These are phyloP conservation scores for Oemleria cerasiformis DNA, from an alignment of 306 rosid genomes.

Conservation along the genomic window DNA sequence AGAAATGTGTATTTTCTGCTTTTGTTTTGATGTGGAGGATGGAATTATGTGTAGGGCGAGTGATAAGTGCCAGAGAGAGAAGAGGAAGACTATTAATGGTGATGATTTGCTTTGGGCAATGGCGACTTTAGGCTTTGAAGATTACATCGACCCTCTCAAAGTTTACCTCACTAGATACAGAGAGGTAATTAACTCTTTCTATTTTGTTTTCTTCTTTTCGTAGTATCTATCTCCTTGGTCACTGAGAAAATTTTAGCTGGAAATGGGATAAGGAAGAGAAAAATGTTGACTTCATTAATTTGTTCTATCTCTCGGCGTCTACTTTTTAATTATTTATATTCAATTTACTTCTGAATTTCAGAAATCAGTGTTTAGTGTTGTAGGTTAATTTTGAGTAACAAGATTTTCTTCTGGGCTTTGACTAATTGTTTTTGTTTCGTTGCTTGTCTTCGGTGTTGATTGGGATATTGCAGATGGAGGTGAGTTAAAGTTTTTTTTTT, in stretches of 20 bases:
- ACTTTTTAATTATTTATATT: not conserved
- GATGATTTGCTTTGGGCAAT: slow-evolving; percentile 99
- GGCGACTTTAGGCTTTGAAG: slow-evolving; percentile 93
- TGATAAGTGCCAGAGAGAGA: slow-evolving; percentile 97
- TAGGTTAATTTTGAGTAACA: not conserved
- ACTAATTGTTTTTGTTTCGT: slow-evolving; percentile 33
- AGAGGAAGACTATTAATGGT: slow-evolving; percentile 93
- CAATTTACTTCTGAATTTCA: not conserved
- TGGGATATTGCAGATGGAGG: slow-evolving; percentile 81
- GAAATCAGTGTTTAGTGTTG: slow-evolving; percentile 5
- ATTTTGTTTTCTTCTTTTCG: not conserved
- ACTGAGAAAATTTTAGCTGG: not conserved
- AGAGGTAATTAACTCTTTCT: slow-evolving; percentile 49
- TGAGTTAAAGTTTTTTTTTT: slow-evolving; percentile 35
- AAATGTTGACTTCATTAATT: not conserved
- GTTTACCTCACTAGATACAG: slow-evolving; percentile 78
- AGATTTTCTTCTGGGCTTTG: slow-evolving; percentile 9
- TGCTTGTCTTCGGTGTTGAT: slow-evolving; percentile 27
- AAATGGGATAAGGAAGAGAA: not conserved
- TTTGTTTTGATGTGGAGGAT: slow-evolving; percentile 10
- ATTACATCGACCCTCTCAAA: slow-evolving; percentile 87
- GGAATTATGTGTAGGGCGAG: slow-evolving; percentile 65
- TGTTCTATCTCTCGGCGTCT: not conserved
- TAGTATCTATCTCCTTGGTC: not conserved
- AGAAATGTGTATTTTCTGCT: not conserved